Percentiles rank a stretch among this genome's conserved stretches.
phyloP scores from a whole-genome alignment of 441 rosid species.

The Erodium moschatum region DNA sequence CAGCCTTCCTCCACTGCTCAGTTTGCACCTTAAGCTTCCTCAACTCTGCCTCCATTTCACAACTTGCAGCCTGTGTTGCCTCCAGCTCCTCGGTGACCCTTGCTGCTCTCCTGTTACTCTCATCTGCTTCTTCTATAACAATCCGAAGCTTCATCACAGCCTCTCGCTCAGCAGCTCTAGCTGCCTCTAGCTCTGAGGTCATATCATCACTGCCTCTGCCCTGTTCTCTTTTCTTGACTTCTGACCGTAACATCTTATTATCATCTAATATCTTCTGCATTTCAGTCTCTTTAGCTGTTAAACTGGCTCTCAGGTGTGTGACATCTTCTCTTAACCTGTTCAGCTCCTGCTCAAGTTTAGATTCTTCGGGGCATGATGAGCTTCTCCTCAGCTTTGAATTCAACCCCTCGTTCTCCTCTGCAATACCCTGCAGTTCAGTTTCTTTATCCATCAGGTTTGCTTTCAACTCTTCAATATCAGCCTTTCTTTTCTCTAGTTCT shows the following conservation, averaged over 20 bases:
- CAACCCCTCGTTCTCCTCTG: conserved; percentile 51
- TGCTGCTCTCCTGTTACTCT: conserved; percentile 42
- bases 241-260: conserved; percentile 41
- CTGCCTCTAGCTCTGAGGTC: conserved; percentile 30
- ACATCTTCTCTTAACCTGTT: conserved; percentile 35
- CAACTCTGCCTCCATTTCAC: conserved; percentile 51
- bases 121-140: conserved; percentile 57
- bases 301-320: conserved; percentile 37
- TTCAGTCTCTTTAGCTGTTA: conserved; percentile 65
- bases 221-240: conserved; percentile 34
- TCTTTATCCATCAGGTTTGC: conserved; percentile 59
- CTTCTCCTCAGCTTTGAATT: conserved; percentile 35
- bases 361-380: conserved; percentile 23
- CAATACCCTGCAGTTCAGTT: conserved; percentile 41
- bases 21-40: conserved; percentile 69
- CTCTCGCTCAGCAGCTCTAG: conserved; percentile 47
- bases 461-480: conserved; percentile 51
- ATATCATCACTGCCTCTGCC: conserved; percentile 20
- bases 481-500: conserved; percentile 41
- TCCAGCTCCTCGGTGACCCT: conserved; percentile 57
- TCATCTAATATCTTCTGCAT: conserved; percentile 52
- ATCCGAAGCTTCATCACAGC: conserved; percentile 54
- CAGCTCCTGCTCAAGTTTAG: conserved; percentile 28
- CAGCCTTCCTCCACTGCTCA: conserved; percentile 82
- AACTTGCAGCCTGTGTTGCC: conserved; percentile 47